phyloP scores from a whole-genome alignment of 164 flowering plant genomes.

The Annona squamosa region DNA sequence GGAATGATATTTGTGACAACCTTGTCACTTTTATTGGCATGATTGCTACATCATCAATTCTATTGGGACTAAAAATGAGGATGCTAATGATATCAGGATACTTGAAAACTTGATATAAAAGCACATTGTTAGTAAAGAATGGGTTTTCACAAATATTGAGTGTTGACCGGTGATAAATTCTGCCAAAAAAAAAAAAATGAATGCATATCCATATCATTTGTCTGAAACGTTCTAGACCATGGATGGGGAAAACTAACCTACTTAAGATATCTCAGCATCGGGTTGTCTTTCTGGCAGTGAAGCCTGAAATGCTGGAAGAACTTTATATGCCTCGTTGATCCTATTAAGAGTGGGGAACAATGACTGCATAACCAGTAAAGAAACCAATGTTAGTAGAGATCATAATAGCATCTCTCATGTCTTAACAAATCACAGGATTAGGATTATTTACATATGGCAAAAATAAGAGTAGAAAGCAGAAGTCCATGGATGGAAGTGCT shows the following conservation, averaged over 20 bases:
- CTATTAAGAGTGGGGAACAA: conserved; percentile 41
- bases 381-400: neutral
- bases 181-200: too few species aligned
- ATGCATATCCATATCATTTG: neutral
- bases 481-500: neutral
- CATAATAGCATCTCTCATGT: neutral
- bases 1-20: neutral
- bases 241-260: neutral
- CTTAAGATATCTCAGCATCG: conserved; percentile 33
- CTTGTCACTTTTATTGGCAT: neutral
- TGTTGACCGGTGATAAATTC: too few species aligned
- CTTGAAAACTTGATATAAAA: too few species aligned
- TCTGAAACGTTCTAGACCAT: neutral
- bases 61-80: too few species aligned
- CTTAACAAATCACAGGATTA: neutral
- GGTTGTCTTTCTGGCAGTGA: conserved; percentile 58
- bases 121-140: too few species aligned
- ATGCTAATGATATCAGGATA: too few species aligned
- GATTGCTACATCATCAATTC: too few species aligned
- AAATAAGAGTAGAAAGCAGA: neutral
- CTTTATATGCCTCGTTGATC: conserved; percentile 40
- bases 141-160: too few species aligned
- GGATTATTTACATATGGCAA: neutral
- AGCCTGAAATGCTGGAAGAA: conserved; percentile 43
- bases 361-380: conserved; percentile 28